Percentiles rank a stretch among this genome's conserved stretches.
These are phyloP conservation scores for Terana coerulea DNA, from an alignment of 768 basidiomycete species.

Conservation along the genomic window DNA sequence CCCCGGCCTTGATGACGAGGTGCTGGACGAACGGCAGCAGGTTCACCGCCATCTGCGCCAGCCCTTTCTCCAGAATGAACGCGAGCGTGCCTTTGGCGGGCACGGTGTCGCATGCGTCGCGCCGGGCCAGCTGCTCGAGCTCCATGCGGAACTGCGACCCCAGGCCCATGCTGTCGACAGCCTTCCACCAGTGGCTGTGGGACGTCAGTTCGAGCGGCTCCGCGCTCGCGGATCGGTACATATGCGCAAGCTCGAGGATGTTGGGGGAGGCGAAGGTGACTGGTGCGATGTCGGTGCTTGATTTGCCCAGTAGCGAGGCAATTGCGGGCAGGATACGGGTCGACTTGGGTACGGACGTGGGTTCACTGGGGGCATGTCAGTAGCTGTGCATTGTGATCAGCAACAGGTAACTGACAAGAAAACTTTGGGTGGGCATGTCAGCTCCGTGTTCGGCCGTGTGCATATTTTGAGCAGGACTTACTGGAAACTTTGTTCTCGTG, in stretches of 20 bases:
- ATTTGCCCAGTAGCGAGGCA: constrained; percentile 30
- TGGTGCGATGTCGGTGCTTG: constrained; percentile 34
- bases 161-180: constrained; percentile 62
- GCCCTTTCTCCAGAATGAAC: constrained; percentile 65
- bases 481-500: constrained; percentile 44
- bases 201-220: constrained; percentile 48
- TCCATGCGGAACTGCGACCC: constrained; percentile 63
- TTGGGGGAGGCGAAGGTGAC: constrained; percentile 84
- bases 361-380: constrained; percentile 58
- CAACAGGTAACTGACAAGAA: constrained; percentile 61
- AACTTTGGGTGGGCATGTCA: constrained; percentile 37
- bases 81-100: constrained; percentile 40
- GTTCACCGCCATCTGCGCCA: constrained; percentile 76
- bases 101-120: constrained; percentile 37
- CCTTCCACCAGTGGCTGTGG: constrained; percentile 59
- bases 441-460: too few relatives aligned
- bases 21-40: constrained; percentile 84
- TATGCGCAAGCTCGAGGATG: constrained; percentile 63
- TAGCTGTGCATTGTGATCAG: not conserved
- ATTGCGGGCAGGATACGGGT: constrained; percentile 64
- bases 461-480: constrained; percentile 31
- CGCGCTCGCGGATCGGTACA: constrained; percentile 48
- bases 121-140: constrained; percentile 55
- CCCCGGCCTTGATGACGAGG: constrained; percentile 83
- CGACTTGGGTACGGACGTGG: constrained; percentile 87